Percentiles rank a stretch among this genome's conserved stretches.
These are phyloP conservation scores for barley (Hordeum vulgare) DNA, from an alignment of 176 grass and related monocot species.

Conservation along the genomic window MorexV3_pseudomolecules_assembly NC_058520.1:522085886-522086385, in stretches of 20 bases:
- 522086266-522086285: not conserved
- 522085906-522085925: not conserved
- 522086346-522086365: constrained; percentile 5
- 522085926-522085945: not conserved
- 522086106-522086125: not conserved
- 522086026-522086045: not conserved
- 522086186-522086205: too few species aligned
- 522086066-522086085: not conserved
- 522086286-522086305: not conserved
- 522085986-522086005: not conserved
- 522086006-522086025: not conserved
- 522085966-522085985: not conserved
- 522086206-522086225: too few species aligned
- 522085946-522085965: not conserved
- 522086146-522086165: too few species aligned
- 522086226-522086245: too few species aligned
- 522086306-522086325: not conserved
- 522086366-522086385: constrained; percentile 3
- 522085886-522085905: too few species aligned
- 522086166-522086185: too few species aligned
- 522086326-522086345: not conserved
- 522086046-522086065: not conserved
- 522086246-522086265: too few species aligned
- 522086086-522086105: not conserved
- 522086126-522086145: too few species aligned